These are phyloP conservation scores for Suhomyces terraborum DNA, from an alignment of 1,139 yeast species.

Conservation along the genomic window DNA sequence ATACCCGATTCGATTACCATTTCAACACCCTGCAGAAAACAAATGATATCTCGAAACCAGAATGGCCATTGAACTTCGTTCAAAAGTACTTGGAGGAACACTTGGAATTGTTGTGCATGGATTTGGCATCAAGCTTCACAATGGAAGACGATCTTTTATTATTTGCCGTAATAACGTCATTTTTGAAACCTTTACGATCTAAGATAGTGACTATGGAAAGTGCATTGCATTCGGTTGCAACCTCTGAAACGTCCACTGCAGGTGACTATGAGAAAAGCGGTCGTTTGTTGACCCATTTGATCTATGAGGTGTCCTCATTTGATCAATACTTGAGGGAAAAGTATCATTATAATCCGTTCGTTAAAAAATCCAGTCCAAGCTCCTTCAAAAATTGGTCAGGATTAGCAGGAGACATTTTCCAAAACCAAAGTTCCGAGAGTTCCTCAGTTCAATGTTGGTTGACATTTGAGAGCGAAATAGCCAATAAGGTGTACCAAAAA, in stretches of 20 bases:
- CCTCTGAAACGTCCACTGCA: constrained; percentile 16
- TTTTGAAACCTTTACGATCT: constrained; percentile 51
- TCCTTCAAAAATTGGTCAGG: constrained; percentile 57
- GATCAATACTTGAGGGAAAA: constrained; percentile 55
- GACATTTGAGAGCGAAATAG: constrained; percentile 59
- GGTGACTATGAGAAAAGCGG: constrained; percentile 44
- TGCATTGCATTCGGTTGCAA: constrained; percentile 2
- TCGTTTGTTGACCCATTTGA: constrained; percentile 58
- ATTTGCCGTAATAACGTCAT: constrained; percentile 57
- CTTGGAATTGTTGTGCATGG: constrained; percentile 35
- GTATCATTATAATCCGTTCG: constrained; percentile 58
- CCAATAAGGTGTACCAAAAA: constrained; percentile 53
- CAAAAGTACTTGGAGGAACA: constrained; percentile 53
- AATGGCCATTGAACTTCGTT: constrained; percentile 68
- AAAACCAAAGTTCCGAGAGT: constrained; percentile 37
- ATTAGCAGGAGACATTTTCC: constrained; percentile 55
- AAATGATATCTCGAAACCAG: constrained; percentile 73
- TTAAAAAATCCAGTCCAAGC: constrained; percentile 27
- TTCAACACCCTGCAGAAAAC: constrained; percentile 65
- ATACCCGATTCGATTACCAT: constrained; percentile 69
- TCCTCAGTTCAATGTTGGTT: constrained; percentile 58
- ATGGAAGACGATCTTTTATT: constrained; percentile 32
- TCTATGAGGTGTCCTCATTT: constrained; percentile 60
- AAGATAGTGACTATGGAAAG: constrained; percentile 40
- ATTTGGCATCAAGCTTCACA: constrained; percentile 35